phyloP scores from a whole-genome alignment of 1,284 basidiomycete species.

The Xerocomus amazonicus region DNA sequence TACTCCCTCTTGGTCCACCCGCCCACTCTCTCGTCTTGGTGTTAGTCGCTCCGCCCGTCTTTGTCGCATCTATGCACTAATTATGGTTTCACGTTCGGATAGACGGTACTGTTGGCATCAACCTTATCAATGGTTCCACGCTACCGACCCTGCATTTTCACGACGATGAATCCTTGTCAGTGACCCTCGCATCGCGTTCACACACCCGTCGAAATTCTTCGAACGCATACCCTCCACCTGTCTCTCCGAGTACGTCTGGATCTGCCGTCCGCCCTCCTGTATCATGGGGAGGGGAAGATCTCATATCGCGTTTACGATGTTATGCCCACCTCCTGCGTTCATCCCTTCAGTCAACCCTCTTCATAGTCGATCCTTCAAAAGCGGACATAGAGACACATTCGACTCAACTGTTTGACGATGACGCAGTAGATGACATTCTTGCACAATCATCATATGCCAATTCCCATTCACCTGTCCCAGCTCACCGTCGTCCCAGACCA shows the following conservation, averaged over 20 bases:
- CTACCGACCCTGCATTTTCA: slow-evolving; percentile 93
- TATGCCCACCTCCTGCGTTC: slow-evolving; percentile 78
- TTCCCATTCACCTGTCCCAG: slow-evolving; percentile 79
- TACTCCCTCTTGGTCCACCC: slow-evolving; percentile 88
- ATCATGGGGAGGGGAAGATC: slow-evolving; percentile 84
- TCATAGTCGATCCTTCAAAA: slow-evolving; percentile 88
- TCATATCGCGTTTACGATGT: slow-evolving; percentile 66
- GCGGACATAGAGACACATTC: slow-evolving; percentile 89
- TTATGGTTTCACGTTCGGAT: not conserved
- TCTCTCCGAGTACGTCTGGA: slow-evolving; percentile 38
- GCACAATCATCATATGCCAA: slow-evolving; percentile 71
- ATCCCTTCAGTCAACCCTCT: slow-evolving; percentile 76
- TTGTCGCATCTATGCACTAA: slow-evolving; percentile 4
- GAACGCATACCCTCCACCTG: slow-evolving; percentile 63
- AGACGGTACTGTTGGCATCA: slow-evolving; percentile 78
- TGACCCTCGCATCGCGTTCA: slow-evolving; percentile 48
- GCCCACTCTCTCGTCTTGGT: slow-evolving; percentile 84
- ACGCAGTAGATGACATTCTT: slow-evolving; percentile 79
- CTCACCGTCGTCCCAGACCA: slow-evolving; percentile 70
- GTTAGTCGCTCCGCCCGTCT: slow-evolving; percentile 45
- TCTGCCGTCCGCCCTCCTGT: slow-evolving; percentile 43
- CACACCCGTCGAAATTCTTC: slow-evolving; percentile 33
- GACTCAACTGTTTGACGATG: slow-evolving; percentile 74
- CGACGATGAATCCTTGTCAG: slow-evolving; percentile 89
- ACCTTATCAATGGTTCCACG: slow-evolving; percentile 86